A percentile compares a stretch with the other conserved stretches of the same genome.
Conservation (phyloP, 2,329 filamentous ascomycete genomes). For the Apiospora rasikravindrae region DNA sequence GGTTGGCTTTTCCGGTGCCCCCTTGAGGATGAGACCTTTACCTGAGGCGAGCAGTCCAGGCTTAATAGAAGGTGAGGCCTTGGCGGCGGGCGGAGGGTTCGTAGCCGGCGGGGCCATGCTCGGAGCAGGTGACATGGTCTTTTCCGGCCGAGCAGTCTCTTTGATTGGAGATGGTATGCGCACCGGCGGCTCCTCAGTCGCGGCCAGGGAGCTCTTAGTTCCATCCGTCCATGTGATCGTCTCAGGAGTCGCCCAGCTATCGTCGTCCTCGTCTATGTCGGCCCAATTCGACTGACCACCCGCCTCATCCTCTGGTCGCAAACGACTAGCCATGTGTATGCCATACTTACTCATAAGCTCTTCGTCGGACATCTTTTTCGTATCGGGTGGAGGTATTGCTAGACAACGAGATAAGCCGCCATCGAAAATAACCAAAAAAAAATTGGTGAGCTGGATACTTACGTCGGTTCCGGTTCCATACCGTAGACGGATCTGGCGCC, state of each 20-base stretch:
- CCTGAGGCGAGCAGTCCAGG: slow-evolving; percentile 55
- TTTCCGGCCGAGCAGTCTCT: slow-evolving; percentile 42
- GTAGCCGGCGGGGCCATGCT: not conserved
- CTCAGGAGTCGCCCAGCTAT: slow-evolving; percentile 74
- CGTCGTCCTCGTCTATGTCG: slow-evolving; percentile 87
- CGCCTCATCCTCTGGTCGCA: slow-evolving; percentile 77
- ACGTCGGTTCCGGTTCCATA: slow-evolving; percentile 92
- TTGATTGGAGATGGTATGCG: slow-evolving; percentile 33
- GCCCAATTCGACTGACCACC: slow-evolving; percentile 85
- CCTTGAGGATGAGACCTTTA: slow-evolving; percentile 70
- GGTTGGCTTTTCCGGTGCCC: slow-evolving; percentile 72
- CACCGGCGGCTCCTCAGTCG: slow-evolving; percentile 53
- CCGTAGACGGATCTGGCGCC: slow-evolving; percentile 73
- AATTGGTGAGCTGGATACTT: slow-evolving; percentile 40
- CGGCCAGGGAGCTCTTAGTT: slow-evolving; percentile 78
- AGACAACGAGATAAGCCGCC: slow-evolving; percentile 25
- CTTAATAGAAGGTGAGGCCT: slow-evolving; percentile 48
- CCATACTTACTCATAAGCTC: slow-evolving; percentile 84
- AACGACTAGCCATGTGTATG: slow-evolving; percentile 80
- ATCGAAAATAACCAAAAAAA: slow-evolving; percentile 25
- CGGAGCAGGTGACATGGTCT: slow-evolving; percentile 52
- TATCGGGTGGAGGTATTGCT: slow-evolving; percentile 70
- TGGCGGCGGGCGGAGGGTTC: not conserved
- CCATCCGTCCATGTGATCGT: slow-evolving; percentile 88
- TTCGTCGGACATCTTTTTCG: slow-evolving; percentile 85